Percentiles rank a stretch among this genome's conserved stretches.
phyloP scores from a whole-genome alignment of 2,329 filamentous ascomycete genomes.

The Colletotrichum acutatum region DNA sequence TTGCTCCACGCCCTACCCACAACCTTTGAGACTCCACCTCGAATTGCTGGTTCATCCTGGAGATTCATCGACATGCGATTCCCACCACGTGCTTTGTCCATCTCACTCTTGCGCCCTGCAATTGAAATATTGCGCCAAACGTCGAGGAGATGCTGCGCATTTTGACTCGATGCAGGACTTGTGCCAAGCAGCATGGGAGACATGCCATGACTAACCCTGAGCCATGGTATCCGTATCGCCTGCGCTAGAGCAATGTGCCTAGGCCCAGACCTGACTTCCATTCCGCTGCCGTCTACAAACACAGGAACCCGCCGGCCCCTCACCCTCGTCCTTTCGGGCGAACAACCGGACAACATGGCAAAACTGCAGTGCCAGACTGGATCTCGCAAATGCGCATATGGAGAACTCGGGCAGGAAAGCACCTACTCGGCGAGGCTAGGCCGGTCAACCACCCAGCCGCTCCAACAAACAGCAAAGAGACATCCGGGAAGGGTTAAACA shows the following conservation, averaged over 20 bases:
- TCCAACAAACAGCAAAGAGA: slow-evolving; percentile 1
- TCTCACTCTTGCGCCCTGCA: background rate
- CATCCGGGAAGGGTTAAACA: background rate
- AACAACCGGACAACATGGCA: slow-evolving; percentile 6
- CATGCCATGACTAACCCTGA: background rate
- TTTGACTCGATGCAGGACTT: background rate
- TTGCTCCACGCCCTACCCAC: background rate
- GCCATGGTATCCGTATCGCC: no score
- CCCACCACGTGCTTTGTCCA: background rate
- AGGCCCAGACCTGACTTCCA: background rate
- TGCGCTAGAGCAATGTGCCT: background rate
- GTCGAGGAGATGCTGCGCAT: background rate
- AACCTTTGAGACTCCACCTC: slow-evolving; percentile 6
- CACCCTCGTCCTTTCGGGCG: slow-evolving; percentile 10
- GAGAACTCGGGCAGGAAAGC: background rate
- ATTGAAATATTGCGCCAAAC: slow-evolving; percentile 16
- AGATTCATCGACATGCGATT: background rate
- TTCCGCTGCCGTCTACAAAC: background rate
- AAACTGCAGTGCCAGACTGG: background rate
- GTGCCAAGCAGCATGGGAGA: background rate
- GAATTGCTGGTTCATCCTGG: slow-evolving; percentile 19
- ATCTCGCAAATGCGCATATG: background rate
- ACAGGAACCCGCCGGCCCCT: slow-evolving; percentile 6
- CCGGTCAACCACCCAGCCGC: background rate
- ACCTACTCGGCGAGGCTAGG: background rate